Conservation (phyloP, 306 rosid genomes). For the Cyclanthera cordifolia region DNA sequence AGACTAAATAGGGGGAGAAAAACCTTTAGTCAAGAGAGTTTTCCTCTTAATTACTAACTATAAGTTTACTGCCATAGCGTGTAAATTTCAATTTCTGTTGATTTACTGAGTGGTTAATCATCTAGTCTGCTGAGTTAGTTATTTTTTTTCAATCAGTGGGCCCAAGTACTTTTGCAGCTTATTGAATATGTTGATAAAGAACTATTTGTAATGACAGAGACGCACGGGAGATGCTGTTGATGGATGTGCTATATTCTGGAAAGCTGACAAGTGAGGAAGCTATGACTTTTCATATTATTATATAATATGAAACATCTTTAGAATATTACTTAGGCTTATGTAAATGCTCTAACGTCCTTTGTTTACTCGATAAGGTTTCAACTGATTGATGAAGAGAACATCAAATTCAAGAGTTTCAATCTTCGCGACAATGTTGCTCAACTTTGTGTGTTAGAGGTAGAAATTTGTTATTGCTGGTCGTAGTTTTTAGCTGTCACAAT, state of each 20-base stretch:
- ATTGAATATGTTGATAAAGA: background rate
- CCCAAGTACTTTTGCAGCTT: background rate
- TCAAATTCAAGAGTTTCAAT: constrained; percentile 60
- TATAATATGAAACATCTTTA: background rate
- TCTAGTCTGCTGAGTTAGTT: background rate
- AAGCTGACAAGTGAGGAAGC: constrained; percentile 49
- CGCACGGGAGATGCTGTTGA: constrained; percentile 70
- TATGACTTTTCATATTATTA: background rate
- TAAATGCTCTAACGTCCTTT: constrained; percentile 13
- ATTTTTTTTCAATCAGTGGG: background rate
- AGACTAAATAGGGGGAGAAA: background rate
- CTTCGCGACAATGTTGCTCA: constrained; percentile 92
- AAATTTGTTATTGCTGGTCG: constrained; percentile 12
- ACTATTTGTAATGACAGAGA: constrained; percentile 37
- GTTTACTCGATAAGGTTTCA: constrained; percentile 36
- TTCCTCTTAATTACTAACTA: background rate
- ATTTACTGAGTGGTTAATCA: background rate
- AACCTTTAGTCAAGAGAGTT: background rate
- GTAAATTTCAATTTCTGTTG: background rate
- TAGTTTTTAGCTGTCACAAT: background rate
- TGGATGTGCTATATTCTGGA: constrained; percentile 87
- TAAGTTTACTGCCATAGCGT: background rate
- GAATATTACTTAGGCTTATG: background rate
- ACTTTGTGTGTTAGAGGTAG: constrained; percentile 67
- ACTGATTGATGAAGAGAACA: constrained; percentile 48